Evolutionary conservation across 192 early-diverging fungal genomes (phyloP).

Genomic region (Coemansia asiatica): DNA sequence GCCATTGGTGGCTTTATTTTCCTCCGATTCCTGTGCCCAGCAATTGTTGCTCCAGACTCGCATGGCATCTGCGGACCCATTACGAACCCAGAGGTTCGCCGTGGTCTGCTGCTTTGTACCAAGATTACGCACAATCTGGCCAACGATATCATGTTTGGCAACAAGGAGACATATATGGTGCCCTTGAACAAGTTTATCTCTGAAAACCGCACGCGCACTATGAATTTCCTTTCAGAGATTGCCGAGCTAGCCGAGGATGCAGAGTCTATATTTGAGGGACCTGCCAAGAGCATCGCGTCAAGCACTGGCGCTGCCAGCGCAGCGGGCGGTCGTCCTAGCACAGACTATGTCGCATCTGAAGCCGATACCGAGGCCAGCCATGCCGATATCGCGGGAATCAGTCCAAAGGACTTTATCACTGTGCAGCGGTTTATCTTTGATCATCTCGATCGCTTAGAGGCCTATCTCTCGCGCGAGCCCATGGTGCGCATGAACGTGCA

Average conservation of each 20-base stretch:
- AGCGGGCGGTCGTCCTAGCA: slow-evolving; percentile 24
- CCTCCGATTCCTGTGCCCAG: slow-evolving; percentile 92
- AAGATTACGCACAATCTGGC: slow-evolving; percentile 97
- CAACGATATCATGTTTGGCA: slow-evolving; percentile 92
- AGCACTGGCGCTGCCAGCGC: slow-evolving; percentile 24
- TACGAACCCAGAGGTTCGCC: slow-evolving; percentile 69
- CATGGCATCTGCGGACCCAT: slow-evolving; percentile 72
- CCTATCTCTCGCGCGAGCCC: slow-evolving; percentile 64
- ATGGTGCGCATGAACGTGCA: slow-evolving; percentile 46
- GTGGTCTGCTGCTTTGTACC: slow-evolving; percentile 85
- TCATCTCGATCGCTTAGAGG: slow-evolving; percentile 68
- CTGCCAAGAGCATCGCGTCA: slow-evolving; percentile 42
- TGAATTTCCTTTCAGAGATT: slow-evolving; percentile 76
- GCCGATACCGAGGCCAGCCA: slow-evolving; percentile 23
- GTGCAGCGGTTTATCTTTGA: slow-evolving; percentile 70
- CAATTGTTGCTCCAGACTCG: slow-evolving; percentile 88
- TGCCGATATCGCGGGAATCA: slow-evolving; percentile 30
- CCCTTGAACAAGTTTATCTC: slow-evolving; percentile 86
- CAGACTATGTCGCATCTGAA: slow-evolving; percentile 37
- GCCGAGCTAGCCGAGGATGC: slow-evolving; percentile 57
- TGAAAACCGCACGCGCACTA: slow-evolving; percentile 78
- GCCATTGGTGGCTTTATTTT: slow-evolving; percentile 96
- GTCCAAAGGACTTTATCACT: slow-evolving; percentile 54
- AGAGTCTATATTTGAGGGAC: slow-evolving; percentile 47
- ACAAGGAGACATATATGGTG: slow-evolving; percentile 93